Base-by-base conservation (phyloP, 306 rosid genomes). In the Vicia villosa region DNA sequence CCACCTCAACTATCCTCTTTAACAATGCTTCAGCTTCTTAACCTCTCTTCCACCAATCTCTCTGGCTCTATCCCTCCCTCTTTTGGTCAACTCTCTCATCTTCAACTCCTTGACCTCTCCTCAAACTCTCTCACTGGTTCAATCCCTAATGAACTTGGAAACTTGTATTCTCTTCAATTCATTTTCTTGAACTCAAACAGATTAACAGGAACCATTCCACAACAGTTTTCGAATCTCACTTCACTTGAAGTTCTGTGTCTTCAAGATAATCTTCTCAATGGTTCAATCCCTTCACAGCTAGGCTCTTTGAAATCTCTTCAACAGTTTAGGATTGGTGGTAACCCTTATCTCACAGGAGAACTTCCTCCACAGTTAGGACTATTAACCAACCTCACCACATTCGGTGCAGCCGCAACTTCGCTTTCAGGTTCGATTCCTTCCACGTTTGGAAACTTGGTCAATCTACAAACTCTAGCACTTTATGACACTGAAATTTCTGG, bases 391-490 rank as follows among this genome's bases (percentile, higher is more conserved):
- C 95, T 95, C 75, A 91, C 99, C 26, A 86, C 87, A 45, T 95
- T 95, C 75, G 99, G 99, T 40, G 97, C 88, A 0, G 99, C 99
- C 1, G 86, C 96, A 17, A 91, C 99, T 1, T 95, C 87, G n/a
- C 92, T 94, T 77, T 87, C 97, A 0, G 99, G 97, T 37, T 55
- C 60, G 36, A 82, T 95, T 47, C 97, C 99, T 17, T 74, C 99
- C 12, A 76, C 96, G 67, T 91, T 91, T 50, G 97, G 97, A 51
- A 86, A 89, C 77, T 82, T 95, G 80, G 72, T 86, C 73, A 95
- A 76, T 74, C 87, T 95, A 6, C 97, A 91, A 75, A 91, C 96
- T 0, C 54, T 95, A 77, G 85, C 97, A 3, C 92, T 95, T 49
- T 95, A 95, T 59, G 96, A 95, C 10, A 87, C 97, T 28, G 95